A percentile compares a stretch with the other conserved stretches of the same genome.
These are phyloP conservation scores for Ostreobium quekettii DNA, from an alignment of 139 green algal species.

Conservation along the genomic window DNA sequence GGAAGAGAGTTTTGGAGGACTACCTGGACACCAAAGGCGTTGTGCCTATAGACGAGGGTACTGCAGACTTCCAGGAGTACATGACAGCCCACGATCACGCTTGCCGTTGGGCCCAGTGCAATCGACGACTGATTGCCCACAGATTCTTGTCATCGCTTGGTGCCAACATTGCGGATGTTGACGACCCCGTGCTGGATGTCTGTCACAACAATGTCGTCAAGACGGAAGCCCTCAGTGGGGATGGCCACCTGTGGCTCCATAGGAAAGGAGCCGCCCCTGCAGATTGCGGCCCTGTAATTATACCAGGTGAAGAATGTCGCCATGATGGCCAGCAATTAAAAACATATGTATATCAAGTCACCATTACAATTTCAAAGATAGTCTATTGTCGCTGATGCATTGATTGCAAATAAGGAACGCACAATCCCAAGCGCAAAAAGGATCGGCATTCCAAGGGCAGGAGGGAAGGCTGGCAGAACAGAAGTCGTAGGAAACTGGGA, in stretches of 20 bases:
- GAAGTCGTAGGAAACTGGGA: too few relatives aligned
- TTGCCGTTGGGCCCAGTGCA: neutral
- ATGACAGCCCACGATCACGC: neutral
- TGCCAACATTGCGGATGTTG: neutral
- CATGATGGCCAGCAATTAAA: too few relatives aligned
- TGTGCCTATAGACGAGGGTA: neutral
- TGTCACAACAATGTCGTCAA: constrained; percentile 9
- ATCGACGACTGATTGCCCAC: neutral
- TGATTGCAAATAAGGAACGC: too few relatives aligned
- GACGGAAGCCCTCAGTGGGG: neutral
- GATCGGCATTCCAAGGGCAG: too few relatives aligned
- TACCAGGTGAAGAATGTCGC: neutral
- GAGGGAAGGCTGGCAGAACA: too few relatives aligned
- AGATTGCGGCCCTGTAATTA: neutral
- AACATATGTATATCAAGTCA: too few relatives aligned
- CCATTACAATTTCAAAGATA: too few relatives aligned
- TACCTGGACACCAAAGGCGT: neutral
- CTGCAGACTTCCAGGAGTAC: neutral
- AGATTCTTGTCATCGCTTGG: neutral
- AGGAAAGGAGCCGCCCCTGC: neutral
- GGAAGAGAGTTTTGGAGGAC: neutral
- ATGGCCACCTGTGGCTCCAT: neutral
- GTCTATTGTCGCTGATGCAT: too few relatives aligned
- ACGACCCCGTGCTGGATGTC: neutral
- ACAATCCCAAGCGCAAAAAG: too few relatives aligned